These are phyloP conservation scores for Allomyces javanicus DNA, from an alignment of 192 early-diverging fungal genomes.

Conservation along the genomic window DNA sequence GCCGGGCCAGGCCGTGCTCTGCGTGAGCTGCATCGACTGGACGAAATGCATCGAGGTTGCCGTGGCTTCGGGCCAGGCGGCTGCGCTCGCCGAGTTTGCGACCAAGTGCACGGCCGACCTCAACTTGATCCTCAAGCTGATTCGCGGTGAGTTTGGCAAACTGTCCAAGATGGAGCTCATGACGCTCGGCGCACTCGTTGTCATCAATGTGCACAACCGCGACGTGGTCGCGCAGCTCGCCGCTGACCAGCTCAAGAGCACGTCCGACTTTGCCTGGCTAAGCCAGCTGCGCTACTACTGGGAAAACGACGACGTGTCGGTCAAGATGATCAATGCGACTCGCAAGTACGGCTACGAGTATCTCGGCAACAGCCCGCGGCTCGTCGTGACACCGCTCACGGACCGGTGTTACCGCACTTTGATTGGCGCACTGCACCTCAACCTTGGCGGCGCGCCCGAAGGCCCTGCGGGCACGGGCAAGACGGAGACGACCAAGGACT, in stretches of 20 bases:
- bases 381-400: slow-evolving; percentile 97
- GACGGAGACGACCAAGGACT: slow-evolving; percentile 94
- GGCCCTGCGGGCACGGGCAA: slow-evolving; percentile 98
- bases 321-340: slow-evolving; percentile 82
- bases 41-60: slow-evolving; percentile 60
- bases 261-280: slow-evolving; percentile 87
- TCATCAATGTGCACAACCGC: slow-evolving; percentile 94
- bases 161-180: slow-evolving; percentile 57
- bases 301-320: slow-evolving; percentile 34
- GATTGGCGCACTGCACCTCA: slow-evolving; percentile 81
- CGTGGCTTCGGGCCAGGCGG: slow-evolving; percentile 13
- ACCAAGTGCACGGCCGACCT: slow-evolving; percentile 39
- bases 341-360: slow-evolving; percentile 98
- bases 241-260: slow-evolving; percentile 18
- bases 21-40: slow-evolving; percentile 78
- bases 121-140: slow-evolving; percentile 59
- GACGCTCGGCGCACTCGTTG: slow-evolving; percentile 95
- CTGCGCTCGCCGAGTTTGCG: slow-evolving; percentile 14
- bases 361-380: slow-evolving; percentile 80
- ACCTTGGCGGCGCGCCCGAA: slow-evolving; percentile 94
- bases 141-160: slow-evolving; percentile 78
- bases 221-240: slow-evolving; percentile 64
- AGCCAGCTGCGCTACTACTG: slow-evolving; percentile 92
- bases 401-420: slow-evolving; percentile 97
- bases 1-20: slow-evolving; percentile 82